Base-by-base conservation (phyloP, 768 basidiomycete species). In the Lentinula detonsa region DNA sequence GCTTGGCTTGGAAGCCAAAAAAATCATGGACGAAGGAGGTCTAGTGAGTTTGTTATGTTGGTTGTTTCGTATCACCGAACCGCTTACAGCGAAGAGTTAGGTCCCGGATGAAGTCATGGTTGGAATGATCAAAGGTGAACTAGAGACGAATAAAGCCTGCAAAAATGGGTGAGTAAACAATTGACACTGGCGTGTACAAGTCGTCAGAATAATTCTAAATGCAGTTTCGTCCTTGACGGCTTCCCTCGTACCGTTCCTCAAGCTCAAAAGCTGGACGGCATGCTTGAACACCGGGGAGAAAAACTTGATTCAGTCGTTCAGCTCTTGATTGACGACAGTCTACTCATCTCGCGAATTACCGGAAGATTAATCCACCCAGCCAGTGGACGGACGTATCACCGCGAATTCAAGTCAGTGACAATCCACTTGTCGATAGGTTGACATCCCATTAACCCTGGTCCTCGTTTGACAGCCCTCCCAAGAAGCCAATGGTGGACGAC, bases 201-300 rank as follows among this genome's bases (percentile, higher is more conserved):
- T 8, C 28, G 11, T 33, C 28, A 6, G 2, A 42, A 15, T 11
- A 40, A 40, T 5, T 18, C 16, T 52, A 40, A 51, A 16, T 57
- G 15, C 66, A 98, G 96, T 40, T 99, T 99, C 75, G 97, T 99
- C 61, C 81, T 99, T 55, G 97, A 99, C 69, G 97, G 97, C n/a
- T 99, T 99, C 85, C 97, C 97, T 45, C 88, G 97, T 46, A 98
- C 96, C 4, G 93, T 98, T 39, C 87, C 91, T 9, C 97, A 99
- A 69, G 97, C 97, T 2, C 84, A 95, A 75, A 98, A 97, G 75
- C 87, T 99, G 59, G 96, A 96, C 70, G 76, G 80, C 62, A 98
- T 99, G 97, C 85, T 99, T 48, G 71, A 80, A 13, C 74, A 71
- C 4, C 87, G 90, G 69, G 87, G 90, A 67, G 94, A 98, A 77